These are phyloP conservation scores for Puccinellia tenuiflora DNA, from an alignment of 176 grass and related monocot genomes.

Conservation along the genomic window DNA sequence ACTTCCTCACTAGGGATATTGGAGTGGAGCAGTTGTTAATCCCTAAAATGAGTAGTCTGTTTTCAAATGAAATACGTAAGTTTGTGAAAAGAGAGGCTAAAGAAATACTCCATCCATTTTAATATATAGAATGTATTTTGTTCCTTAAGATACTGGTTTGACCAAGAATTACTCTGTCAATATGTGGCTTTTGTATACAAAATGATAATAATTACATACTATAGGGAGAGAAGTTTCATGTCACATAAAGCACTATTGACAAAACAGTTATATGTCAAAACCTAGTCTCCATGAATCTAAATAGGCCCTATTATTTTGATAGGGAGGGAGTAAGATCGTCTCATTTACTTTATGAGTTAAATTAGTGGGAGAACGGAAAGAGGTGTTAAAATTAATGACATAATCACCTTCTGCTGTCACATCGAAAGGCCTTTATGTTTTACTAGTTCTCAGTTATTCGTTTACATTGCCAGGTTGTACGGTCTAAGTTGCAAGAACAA, in stretches of 20 bases:
- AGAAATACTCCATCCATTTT: neutral
- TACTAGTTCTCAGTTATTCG: neutral
- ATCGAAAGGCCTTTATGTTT: neutral
- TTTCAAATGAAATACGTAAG: constrained; percentile 1
- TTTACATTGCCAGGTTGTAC: constrained; percentile 52
- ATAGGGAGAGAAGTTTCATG: too few relatives aligned
- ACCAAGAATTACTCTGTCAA: neutral
- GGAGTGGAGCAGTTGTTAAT: neutral
- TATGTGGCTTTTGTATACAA: neutral
- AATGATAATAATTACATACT: neutral
- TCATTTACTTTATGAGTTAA: neutral
- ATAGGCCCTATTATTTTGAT: neutral
- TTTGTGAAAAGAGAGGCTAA: neutral
- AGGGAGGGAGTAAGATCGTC: too few relatives aligned
- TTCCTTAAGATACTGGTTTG: neutral
- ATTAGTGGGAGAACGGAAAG: neutral
- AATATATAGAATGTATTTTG: neutral
- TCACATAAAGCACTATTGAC: too few relatives aligned
- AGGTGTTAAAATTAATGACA: neutral
- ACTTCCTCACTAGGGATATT: neutral
- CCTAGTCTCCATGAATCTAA: neutral
- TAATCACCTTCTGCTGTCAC: neutral
- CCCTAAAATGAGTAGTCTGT: neutral
- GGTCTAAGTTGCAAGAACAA: constrained; percentile 85
- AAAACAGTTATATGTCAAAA: neutral